A percentile compares a stretch with the other conserved stretches of the same genome.
Conservation (phyloP, 257 asterid genomes). For the Haberlea rhodopensis region DNA sequence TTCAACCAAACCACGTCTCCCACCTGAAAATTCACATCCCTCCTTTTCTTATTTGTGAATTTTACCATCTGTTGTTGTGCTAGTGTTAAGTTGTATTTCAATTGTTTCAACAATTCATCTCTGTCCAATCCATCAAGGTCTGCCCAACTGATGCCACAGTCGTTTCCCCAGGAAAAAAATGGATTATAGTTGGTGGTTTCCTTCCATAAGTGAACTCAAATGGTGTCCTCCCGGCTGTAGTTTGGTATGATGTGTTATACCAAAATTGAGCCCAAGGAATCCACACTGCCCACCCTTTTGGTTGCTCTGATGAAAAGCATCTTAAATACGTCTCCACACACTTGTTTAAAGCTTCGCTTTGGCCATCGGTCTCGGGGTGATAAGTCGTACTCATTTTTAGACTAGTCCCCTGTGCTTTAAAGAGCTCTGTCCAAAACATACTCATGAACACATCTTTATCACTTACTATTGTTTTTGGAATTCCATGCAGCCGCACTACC, state of each 20-base stretch:
- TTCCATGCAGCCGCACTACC: neutral
- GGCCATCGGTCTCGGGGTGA: neutral
- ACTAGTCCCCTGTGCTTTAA: neutral
- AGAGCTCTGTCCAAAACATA: neutral
- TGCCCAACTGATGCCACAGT: no score
- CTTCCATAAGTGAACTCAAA: neutral
- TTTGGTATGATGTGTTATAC: neutral
- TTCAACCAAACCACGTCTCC: no score
- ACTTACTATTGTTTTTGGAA: neutral
- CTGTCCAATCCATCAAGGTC: no score
- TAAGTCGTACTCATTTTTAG: neutral
- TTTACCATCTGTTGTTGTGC: no score
- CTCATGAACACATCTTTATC: conserved; percentile 9
- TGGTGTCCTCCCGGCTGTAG: neutral
- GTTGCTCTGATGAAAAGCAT: neutral
- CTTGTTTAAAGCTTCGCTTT: neutral
- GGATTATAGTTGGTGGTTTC: neutral
- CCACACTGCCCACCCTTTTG: neutral
- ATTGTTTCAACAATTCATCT: no score
- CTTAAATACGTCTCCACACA: conserved; percentile 5
- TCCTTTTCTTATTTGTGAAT: no score
- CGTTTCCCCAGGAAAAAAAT: no score
- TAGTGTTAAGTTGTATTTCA: no score
- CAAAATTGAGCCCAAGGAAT: neutral
- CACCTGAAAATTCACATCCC: no score